phyloP scores from a whole-genome alignment of 306 rosid species.

The Sechiopsis laciniata region DNA sequence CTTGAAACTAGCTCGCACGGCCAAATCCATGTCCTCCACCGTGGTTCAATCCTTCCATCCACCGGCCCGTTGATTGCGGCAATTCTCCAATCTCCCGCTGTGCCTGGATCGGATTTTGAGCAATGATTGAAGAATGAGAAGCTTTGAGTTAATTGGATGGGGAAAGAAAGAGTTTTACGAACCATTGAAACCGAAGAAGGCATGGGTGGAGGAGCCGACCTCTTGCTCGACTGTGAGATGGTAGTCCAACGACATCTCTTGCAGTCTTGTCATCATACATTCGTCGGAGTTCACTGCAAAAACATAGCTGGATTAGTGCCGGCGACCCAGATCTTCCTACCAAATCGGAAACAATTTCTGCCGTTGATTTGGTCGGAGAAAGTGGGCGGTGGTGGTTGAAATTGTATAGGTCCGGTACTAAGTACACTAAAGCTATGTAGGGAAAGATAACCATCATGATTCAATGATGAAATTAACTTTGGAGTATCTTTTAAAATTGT shows the following conservation, averaged over 20 bases:
- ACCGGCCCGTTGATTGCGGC: too few relatives aligned
- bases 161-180: neutral
- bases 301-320: neutral
- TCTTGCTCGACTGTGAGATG: conserved; percentile 89
- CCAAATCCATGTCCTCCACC: too few relatives aligned
- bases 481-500: too few relatives aligned
- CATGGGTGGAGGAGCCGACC: conserved; percentile 77
- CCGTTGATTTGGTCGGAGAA: neutral
- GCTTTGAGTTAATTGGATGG: neutral
- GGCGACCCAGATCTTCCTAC: neutral
- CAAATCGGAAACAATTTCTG: neutral
- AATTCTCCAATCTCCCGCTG: too few relatives aligned
- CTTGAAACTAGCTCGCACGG: too few relatives aligned
- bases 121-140: conserved; percentile 6
- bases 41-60: too few relatives aligned
- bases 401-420: too few relatives aligned
- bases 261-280: conserved; percentile 88
- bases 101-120: conserved; percentile 22
- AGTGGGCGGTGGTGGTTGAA: too few relatives aligned
- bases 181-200: conserved; percentile 91
- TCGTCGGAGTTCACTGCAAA: conserved; percentile 70
- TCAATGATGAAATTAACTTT: too few relatives aligned
- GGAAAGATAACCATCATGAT: neutral
- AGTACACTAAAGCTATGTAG: too few relatives aligned
- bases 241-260: conserved; percentile 94